Evolutionary conservation across 2,329 filamentous ascomycete genomes (phyloP).

Genomic region (Aspergillus costaricaensis): DNA sequence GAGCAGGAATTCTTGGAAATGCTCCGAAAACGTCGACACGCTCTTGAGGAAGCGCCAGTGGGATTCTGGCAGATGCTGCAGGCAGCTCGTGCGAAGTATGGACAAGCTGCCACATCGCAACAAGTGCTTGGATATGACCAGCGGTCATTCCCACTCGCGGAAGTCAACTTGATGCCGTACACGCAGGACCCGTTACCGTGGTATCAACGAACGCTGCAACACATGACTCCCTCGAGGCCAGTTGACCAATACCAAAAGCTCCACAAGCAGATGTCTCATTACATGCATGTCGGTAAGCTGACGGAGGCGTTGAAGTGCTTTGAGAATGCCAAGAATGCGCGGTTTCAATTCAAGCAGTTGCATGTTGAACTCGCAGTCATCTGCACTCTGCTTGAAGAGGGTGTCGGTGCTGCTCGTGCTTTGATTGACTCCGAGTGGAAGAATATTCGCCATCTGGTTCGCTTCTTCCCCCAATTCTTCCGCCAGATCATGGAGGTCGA

Average conservation of each 20-base stretch:
- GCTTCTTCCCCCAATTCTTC: conserved; percentile 39
- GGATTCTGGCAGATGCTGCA: conserved; percentile 46
- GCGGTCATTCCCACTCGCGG: conserved; percentile 29
- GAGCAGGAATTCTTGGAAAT: conserved; percentile 34
- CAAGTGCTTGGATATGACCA: conserved; percentile 41
- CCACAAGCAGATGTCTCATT: conserved; percentile 40
- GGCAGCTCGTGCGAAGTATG: conserved; percentile 37
- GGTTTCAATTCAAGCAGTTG: conserved; percentile 33
- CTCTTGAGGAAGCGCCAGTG: conserved; percentile 37
- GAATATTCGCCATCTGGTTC: conserved; percentile 25
- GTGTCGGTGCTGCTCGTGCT: conserved; percentile 31
- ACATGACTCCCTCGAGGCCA: conserved; percentile 29
- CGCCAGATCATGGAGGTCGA: conserved; percentile 34
- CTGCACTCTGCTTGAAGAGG: conserved; percentile 37
- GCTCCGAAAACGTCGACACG: conserved; percentile 37
- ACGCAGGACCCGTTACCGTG: conserved; percentile 24
- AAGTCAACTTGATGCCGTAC: conserved; percentile 30
- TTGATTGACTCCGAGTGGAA: conserved; percentile 36
- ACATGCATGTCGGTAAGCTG: conserved; percentile 40
- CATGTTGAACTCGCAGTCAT: conserved; percentile 42
- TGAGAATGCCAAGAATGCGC: conserved; percentile 29
- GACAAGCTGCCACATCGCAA: conserved; percentile 34
- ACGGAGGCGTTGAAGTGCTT: conserved; percentile 35
- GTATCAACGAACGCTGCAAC: conserved; percentile 35
- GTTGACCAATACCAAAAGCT: conserved; percentile 38